Conservation (phyloP, 495 filamentous ascomycete genomes). For the Collariella sp. region DNA sequence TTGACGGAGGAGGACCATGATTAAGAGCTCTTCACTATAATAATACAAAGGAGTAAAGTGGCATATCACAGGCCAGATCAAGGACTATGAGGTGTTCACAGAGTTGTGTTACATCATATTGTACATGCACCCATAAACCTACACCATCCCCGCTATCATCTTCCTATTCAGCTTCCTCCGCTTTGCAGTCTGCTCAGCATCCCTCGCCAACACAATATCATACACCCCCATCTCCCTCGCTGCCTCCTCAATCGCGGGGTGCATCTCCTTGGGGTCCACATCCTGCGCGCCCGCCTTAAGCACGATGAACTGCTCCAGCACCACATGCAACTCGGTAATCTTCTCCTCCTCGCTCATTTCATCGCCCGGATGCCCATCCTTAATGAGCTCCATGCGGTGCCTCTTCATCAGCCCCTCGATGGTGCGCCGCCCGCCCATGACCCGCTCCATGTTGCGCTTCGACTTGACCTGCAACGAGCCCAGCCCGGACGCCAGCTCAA, state of each 20-base stretch:
- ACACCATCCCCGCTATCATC: not conserved
- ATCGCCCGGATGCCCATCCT: slow-evolving; percentile 12
- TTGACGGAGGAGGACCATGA: slow-evolving; percentile 88
- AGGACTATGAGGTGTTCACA: no score
- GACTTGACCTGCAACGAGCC: slow-evolving; percentile 29
- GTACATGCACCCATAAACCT: not conserved
- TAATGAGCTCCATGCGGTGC: slow-evolving; percentile 12
- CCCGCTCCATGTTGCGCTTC: slow-evolving; percentile 24
- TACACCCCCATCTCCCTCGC: slow-evolving; percentile 50
- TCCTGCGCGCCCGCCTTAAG: slow-evolving; percentile 34
- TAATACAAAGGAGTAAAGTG: not conserved
- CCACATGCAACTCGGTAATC: slow-evolving; percentile 18
- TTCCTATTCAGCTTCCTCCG: slow-evolving; percentile 15
- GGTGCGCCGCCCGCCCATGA: slow-evolving; percentile 25
- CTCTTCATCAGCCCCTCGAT: slow-evolving; percentile 26
- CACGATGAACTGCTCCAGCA: slow-evolving; percentile 32
- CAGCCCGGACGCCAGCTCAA: slow-evolving; percentile 34
- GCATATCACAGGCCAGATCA: no score
- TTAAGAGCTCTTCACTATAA: slow-evolving; percentile 39
- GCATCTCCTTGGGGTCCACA: slow-evolving; percentile 27
- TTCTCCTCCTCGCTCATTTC: slow-evolving; percentile 20
- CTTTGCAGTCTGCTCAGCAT: slow-evolving; percentile 16
- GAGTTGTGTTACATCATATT: not conserved
- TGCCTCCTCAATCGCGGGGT: slow-evolving; percentile 33
- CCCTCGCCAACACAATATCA: slow-evolving; percentile 22